A percentile compares a stretch with the other conserved stretches of the same genome.
Evolutionary conservation across 768 basidiomycete genomes (phyloP).

Genomic region (Scleroderma citrinum): DNA sequence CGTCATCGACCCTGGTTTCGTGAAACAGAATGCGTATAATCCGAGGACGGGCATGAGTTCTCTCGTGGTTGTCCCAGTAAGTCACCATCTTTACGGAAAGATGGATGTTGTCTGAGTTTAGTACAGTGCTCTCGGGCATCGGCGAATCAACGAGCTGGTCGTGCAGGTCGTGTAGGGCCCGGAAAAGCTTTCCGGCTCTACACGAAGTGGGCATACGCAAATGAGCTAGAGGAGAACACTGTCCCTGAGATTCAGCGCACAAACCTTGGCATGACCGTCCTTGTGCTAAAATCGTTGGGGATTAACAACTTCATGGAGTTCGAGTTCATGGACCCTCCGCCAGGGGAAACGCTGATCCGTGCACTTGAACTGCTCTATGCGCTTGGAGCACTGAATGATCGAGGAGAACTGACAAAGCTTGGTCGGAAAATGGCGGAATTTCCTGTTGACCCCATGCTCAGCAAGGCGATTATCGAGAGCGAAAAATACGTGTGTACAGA

Average conservation of each 20-base stretch:
- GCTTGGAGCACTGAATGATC: conserved; percentile 90
- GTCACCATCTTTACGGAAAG: conserved; percentile 23
- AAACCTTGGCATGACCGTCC: conserved; percentile 91
- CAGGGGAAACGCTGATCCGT: conserved; percentile 95
- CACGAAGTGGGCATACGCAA: conserved; percentile 96
- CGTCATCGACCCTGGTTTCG: conserved; percentile 98
- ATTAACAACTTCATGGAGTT: conserved; percentile 99
- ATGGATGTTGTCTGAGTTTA: conserved; percentile 1
- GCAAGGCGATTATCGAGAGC: conserved; percentile 93
- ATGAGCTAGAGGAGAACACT: conserved; percentile 95
- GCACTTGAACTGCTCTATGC: conserved; percentile 93
- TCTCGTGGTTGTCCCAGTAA: conserved; percentile 87
- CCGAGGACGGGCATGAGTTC: conserved; percentile 98
- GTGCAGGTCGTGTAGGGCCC: conserved; percentile 96
- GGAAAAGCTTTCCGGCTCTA: conserved; percentile 98
- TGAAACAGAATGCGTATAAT: conserved; percentile 99
- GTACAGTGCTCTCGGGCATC: conserved; percentile 90
- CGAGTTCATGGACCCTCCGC: conserved; percentile 97
- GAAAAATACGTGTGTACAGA: conserved; percentile 94
- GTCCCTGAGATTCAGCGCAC: conserved; percentile 99
- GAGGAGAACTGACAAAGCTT: conserved; percentile 95
- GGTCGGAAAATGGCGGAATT: conserved; percentile 98
- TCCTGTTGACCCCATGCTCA: conserved; percentile 96
- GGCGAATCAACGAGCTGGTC: conserved; percentile 93
- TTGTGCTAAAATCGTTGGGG: conserved; percentile 91